A percentile compares a stretch with the other conserved stretches of the same genome.
These are phyloP conservation scores for Poa annua DNA, from an alignment of 176 grass and related monocot species.

Conservation along the genomic window DNA sequence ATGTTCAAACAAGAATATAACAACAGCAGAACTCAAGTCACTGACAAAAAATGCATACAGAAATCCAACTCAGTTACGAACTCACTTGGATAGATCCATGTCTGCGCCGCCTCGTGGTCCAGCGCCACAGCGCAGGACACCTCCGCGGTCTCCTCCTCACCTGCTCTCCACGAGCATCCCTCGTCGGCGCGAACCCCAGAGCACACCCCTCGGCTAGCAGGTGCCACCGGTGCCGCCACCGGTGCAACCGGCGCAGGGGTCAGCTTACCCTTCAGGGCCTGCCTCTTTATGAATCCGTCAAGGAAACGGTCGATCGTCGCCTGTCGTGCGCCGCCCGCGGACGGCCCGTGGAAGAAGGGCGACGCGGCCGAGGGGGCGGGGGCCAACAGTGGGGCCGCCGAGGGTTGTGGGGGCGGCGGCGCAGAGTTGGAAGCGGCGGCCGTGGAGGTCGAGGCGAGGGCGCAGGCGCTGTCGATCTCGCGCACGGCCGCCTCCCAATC, in stretches of 20 bases:
- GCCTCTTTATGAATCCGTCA: constrained; percentile 53
- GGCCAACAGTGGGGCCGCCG: too few relatives aligned
- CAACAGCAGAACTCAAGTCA: constrained; percentile 20
- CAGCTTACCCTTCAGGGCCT: constrained; percentile 36
- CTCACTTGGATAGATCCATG: constrained; percentile 92
- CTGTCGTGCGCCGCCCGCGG: constrained; percentile 49
- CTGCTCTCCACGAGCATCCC: constrained; percentile 17
- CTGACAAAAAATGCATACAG: not conserved
- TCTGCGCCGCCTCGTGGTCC: constrained; percentile 72
- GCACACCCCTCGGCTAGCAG: not conserved
- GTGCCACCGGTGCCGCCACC: not conserved
- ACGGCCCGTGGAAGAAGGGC: constrained; percentile 6
- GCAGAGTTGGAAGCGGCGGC: not conserved
- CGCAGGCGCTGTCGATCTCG: constrained; percentile 65
- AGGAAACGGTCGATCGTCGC: constrained; percentile 77
- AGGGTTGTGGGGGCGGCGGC: not conserved
- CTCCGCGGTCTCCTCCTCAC: not conserved
- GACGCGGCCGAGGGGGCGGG: constrained; percentile 2
- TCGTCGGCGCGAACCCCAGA: not conserved
- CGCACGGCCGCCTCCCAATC: constrained; percentile 82
- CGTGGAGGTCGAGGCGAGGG: constrained; percentile 38
- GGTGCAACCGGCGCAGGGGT: not conserved
- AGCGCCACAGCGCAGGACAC: constrained; percentile 43
- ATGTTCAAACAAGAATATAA: not conserved
- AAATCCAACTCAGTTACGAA: not conserved